Evolutionary conservation across 495 filamentous ascomycete genomes (phyloP).

Genomic region (Geoglossum glabrum): DNA sequence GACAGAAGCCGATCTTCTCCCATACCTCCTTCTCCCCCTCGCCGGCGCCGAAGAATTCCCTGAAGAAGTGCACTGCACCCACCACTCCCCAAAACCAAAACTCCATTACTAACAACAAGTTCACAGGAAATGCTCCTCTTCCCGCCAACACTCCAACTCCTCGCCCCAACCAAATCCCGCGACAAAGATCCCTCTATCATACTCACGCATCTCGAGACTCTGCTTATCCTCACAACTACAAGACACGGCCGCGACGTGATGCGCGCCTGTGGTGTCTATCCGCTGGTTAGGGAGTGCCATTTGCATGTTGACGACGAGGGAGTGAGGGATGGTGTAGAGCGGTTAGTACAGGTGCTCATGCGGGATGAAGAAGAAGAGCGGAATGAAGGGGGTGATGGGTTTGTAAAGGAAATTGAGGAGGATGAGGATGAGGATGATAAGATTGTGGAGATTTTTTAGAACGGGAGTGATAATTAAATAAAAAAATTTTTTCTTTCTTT

Average conservation of each 20-base stretch:
- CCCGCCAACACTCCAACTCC: slow-evolving; percentile 69
- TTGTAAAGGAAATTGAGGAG: slow-evolving; percentile 1
- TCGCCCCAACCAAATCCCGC: slow-evolving; percentile 69
- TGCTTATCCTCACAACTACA: slow-evolving; percentile 66
- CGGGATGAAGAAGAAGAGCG: slow-evolving; percentile 59
- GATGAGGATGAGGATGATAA: slow-evolving; percentile 25
- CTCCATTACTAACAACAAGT: not conserved
- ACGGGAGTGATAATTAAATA: not conserved
- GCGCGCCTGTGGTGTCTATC: slow-evolving; percentile 63
- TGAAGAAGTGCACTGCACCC: slow-evolving; percentile 27
- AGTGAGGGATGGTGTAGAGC: slow-evolving; percentile 68
- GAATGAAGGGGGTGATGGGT: slow-evolving; percentile 15
- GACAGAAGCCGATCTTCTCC: slow-evolving; percentile 58
- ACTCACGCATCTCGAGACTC: slow-evolving; percentile 69
- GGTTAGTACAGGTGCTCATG: slow-evolving; percentile 84
- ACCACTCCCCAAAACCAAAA: no score
- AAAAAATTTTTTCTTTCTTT: no score
- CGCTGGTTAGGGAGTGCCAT: slow-evolving; percentile 75
- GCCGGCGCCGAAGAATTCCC: slow-evolving; percentile 35
- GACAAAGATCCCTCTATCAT: slow-evolving; percentile 58
- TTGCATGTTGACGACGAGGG: slow-evolving; percentile 55
- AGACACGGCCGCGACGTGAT: slow-evolving; percentile 51
- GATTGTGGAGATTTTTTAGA: slow-evolving; percentile 23
- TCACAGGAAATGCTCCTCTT: slow-evolving; percentile 46
- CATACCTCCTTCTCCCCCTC: slow-evolving; percentile 62